A percentile compares a stretch with the other conserved stretches of the same genome.
Evolutionary conservation across 2,329 filamentous ascomycete species (phyloP).

Genomic region (Diaporthe nobilis): DNA sequence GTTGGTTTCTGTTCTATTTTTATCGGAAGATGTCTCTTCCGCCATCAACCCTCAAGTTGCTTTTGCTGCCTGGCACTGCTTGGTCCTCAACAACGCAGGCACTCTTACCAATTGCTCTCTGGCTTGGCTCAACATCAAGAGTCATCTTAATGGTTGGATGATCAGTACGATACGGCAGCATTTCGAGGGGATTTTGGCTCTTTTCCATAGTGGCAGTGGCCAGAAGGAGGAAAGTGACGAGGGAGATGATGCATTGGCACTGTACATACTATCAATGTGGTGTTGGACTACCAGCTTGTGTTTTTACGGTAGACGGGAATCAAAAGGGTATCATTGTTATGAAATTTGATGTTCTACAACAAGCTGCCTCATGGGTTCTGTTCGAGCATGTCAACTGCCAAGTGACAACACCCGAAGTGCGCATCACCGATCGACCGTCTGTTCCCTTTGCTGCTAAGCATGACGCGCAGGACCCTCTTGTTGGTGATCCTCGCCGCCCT

Average conservation of each 20-base stretch:
- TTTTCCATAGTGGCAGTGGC: conserved; percentile 38
- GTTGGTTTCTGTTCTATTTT: conserved; percentile 33
- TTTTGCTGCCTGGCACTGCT: conserved; percentile 36
- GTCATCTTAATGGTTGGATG: conserved; percentile 40
- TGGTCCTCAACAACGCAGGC: conserved; percentile 26
- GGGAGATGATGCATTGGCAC: conserved; percentile 39
- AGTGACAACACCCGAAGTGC: not conserved
- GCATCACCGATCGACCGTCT: not conserved
- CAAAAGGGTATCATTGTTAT: conserved; percentile 40
- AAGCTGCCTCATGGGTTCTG: not conserved
- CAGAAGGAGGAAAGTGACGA: conserved; percentile 20
- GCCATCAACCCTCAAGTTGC: conserved; percentile 33
- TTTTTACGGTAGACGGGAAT: conserved; percentile 40
- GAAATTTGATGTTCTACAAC: not conserved
- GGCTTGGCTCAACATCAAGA: conserved; percentile 34
- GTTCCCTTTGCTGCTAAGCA: not conserved
- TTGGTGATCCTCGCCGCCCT: not conserved
- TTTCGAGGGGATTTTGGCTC: conserved; percentile 34
- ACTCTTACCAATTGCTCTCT: conserved; percentile 36
- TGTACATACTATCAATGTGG: conserved; percentile 42
- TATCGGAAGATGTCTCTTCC: conserved; percentile 26
- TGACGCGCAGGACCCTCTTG: not conserved
- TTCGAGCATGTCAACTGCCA: not conserved
- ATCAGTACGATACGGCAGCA: conserved; percentile 40
- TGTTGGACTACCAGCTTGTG: conserved; percentile 41